phyloP scores from a whole-genome alignment of 768 basidiomycete species.

The Lyophyllum atratum region DNA sequence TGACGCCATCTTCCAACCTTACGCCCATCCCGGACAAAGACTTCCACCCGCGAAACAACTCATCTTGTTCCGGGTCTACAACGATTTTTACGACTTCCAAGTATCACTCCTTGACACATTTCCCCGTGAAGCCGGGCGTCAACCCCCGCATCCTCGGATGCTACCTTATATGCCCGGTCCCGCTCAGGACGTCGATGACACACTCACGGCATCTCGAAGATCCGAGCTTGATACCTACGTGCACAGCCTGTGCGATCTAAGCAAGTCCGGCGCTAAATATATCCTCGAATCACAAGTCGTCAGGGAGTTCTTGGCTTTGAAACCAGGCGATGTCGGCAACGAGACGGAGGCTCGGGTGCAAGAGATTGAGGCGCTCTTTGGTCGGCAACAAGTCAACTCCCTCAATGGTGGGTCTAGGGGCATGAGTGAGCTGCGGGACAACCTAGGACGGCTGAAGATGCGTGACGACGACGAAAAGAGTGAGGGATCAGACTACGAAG shows the following conservation, averaged over 20 bases:
- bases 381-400: constrained; percentile 9
- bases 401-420: constrained; percentile 1
- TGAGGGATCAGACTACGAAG: constrained; percentile 69
- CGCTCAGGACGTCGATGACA: constrained; percentile 78
- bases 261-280: constrained; percentile 66
- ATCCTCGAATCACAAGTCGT: constrained; percentile 81
- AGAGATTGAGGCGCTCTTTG: constrained; percentile 59
- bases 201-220: constrained; percentile 77
- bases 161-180: constrained; percentile 99
- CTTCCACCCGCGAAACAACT: constrained; percentile 76
- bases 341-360: constrained; percentile 59
- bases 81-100: constrained; percentile 98
- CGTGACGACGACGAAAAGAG: constrained; percentile 48
- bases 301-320: constrained; percentile 79
- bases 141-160: constrained; percentile 66
- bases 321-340: constrained; percentile 83
- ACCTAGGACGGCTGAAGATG: constrained; percentile 52
- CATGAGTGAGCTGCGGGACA: constrained; percentile 47
- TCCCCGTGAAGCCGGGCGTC: constrained; percentile 88
- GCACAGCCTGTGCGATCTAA: constrained; percentile 74
- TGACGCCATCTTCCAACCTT: constrained; percentile 87
- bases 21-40: constrained; percentile 56
- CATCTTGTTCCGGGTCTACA: constrained; percentile 92
- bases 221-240: constrained; percentile 90
- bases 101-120: constrained; percentile 84